Base-by-base conservation (phyloP, 2,329 filamentous ascomycete species). In the Pyrenophora graminea region DNA sequence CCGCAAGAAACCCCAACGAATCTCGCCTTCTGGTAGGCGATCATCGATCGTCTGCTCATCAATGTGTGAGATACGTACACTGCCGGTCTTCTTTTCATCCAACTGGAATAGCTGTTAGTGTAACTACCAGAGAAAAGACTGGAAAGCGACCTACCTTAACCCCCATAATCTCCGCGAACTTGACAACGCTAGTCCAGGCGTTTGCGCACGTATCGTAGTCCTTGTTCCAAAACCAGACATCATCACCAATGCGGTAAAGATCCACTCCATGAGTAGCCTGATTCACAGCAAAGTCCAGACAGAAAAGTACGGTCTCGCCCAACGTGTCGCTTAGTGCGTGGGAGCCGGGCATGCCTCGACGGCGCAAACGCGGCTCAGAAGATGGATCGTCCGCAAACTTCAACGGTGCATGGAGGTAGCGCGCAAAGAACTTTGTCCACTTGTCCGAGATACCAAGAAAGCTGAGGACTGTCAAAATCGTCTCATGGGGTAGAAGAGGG, bases 181-280 rank as follows among this genome's bases (percentile, higher is more conserved):
- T 45, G n/a, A 70, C 48, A 59, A 81, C 74, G 12, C 68, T 69
- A 9, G 63, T 55, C 79, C 79, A 82, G 13, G 77, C 78, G 36
- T 66, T 62, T 4, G 67, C 72, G 41, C 74, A 76, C 3, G 67
- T 64, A 2, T 69, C 59, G 4, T 77, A 76, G 15, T 78, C 67
- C 2, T 76, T 76, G 25, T 74, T 76, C 67, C 66, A 71, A 15
- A 80, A 72, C 77, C 79, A 81, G 10, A 80, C 58, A 44, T 81
- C 79, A 50, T 81, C 78, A 39, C 80, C 76, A 13, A 80, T 56
- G 1, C 79, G 77, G 51, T 80, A 77, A 0, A 80, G 61, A 3
- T 77, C 63, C 39, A 74, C 66, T 1, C 77, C 75, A 12, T 62
- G 45, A 1, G 77, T 76, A 9, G 68, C 53, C 34, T 74, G 71